Conservation (phyloP, 2,329 filamentous ascomycete species). For the Hymenoscyphus scutula region DNA sequence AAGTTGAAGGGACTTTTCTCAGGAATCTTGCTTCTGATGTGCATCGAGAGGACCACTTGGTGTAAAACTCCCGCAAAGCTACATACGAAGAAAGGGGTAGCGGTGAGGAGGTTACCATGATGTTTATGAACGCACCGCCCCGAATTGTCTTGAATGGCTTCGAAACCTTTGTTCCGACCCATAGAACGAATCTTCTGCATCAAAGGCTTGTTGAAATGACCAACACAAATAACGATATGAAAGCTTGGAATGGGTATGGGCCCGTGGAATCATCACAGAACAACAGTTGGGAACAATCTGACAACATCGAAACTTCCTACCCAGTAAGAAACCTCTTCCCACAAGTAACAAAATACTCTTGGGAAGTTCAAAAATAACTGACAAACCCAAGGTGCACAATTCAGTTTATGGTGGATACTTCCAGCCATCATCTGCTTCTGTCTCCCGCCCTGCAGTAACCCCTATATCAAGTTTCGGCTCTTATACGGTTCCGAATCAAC, state of each 20-base stretch:
- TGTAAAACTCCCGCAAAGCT: conserved; percentile 26
- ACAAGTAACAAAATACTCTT: background rate
- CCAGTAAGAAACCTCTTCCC: conserved; percentile 18
- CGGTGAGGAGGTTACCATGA: conserved; percentile 33
- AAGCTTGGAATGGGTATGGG: conserved; percentile 30
- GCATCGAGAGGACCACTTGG: conserved; percentile 23
- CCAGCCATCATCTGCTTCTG: conserved; percentile 18
- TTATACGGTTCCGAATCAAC: conserved; percentile 19
- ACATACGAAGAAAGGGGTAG: conserved; percentile 25
- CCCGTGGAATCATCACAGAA: conserved; percentile 20
- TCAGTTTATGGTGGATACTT: conserved; percentile 23
- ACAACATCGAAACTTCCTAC: conserved; percentile 25
- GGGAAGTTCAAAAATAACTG: conserved; percentile 12
- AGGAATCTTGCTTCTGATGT: conserved; percentile 24
- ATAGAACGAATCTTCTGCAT: conserved; percentile 26
- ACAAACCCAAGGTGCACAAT: conserved; percentile 23
- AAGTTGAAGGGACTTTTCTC: conserved; percentile 14
- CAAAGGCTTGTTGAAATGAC: conserved; percentile 33
- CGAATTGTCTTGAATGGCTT: conserved; percentile 31
- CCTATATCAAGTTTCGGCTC: conserved; percentile 15
- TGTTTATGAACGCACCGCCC: conserved; percentile 35
- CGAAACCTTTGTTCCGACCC: conserved; percentile 30
- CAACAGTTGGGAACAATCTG: conserved; percentile 28
- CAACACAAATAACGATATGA: conserved; percentile 29
- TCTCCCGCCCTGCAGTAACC: conserved; percentile 6